phyloP scores from a whole-genome alignment of 2,329 filamentous ascomycete genomes.

The Colletotrichum cuscutae region DNA sequence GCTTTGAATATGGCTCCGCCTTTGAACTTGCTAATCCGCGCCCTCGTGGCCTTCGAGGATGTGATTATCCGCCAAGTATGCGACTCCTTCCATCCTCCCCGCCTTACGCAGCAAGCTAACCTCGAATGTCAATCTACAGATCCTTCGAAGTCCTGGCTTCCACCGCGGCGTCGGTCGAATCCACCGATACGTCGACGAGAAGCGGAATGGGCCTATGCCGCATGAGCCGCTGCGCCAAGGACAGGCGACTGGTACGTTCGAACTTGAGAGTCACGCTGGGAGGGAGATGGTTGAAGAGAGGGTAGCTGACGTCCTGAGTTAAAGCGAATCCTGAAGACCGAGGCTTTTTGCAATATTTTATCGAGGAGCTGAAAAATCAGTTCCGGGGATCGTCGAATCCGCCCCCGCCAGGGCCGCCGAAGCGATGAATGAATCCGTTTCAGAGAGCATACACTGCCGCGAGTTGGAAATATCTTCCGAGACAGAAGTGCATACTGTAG shows the following conservation, averaged over 20 bases:
- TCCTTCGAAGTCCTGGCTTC: slow-evolving; percentile 62
- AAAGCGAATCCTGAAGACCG: slow-evolving; percentile 24
- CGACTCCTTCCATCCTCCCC: too few species aligned
- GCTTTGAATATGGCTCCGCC: slow-evolving; percentile 17
- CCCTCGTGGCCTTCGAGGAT: slow-evolving; percentile 31
- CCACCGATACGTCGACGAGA: slow-evolving; percentile 60
- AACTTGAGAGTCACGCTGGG: background rate
- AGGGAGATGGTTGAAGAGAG: background rate
- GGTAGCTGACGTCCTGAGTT: background rate
- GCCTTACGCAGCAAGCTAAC: background rate
- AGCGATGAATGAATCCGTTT: slow-evolving; percentile 32
- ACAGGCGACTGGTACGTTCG: slow-evolving; percentile 58
- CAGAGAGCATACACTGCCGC: background rate
- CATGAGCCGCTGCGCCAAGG: slow-evolving; percentile 61
- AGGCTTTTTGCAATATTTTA: slow-evolving; percentile 51
- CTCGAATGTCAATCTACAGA: slow-evolving; percentile 42
- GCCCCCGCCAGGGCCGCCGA: slow-evolving; percentile 36
- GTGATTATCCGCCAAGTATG: slow-evolving; percentile 31
- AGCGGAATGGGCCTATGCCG: slow-evolving; percentile 59
- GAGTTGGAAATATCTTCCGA: background rate
- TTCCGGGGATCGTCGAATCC: slow-evolving; percentile 55
- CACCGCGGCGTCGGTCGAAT: slow-evolving; percentile 64
- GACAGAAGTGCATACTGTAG: background rate
- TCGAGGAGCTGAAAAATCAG: slow-evolving; percentile 63
- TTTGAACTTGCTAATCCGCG: slow-evolving; percentile 22